These are phyloP conservation scores for Blepharisma japonicum DNA, from an alignment of 73 alveolate genomes.

Conservation along the genomic window DNA sequence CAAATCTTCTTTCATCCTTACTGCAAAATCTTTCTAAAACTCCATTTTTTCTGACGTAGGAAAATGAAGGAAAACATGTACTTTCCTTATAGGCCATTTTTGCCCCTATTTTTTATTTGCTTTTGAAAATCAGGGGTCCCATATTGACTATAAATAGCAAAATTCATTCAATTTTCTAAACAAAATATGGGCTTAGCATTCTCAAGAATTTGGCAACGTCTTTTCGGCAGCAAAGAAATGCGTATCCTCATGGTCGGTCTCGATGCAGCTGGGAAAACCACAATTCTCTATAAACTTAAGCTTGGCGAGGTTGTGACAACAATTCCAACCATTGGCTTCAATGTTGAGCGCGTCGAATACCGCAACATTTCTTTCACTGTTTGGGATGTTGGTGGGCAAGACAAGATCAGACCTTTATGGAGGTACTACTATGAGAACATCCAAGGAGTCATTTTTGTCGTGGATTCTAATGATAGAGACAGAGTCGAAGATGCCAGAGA, in stretches of 20 bases:
- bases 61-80: too few species aligned
- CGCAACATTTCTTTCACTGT: conserved; percentile 81
- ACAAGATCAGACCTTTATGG: conserved; percentile 91
- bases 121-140: too few species aligned
- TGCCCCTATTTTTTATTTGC: too few species aligned
- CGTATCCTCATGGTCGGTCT: conserved; percentile 92
- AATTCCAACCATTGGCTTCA: conserved; percentile 94
- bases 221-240: conserved; percentile 50
- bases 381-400: conserved; percentile 98
- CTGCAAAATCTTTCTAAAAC: too few species aligned
- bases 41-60: too few species aligned
- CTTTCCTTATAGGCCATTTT: too few species aligned
- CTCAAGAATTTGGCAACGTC: conserved; percentile 68
- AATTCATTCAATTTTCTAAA: neutral
- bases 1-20: too few species aligned
- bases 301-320: conserved; percentile 90
- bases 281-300: conserved; percentile 89
- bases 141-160: too few species aligned
- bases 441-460: conserved; percentile 91
- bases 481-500: conserved; percentile 93
- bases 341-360: conserved; percentile 91
- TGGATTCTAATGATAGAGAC: conserved; percentile 92
- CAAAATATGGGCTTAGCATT: conserved; percentile 55
- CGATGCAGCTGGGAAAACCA: conserved; percentile 99
- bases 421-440: conserved; percentile 91